Conservation (phyloP, 129 eudicot genomes). For the Pulicaria dysenterica region DNA sequence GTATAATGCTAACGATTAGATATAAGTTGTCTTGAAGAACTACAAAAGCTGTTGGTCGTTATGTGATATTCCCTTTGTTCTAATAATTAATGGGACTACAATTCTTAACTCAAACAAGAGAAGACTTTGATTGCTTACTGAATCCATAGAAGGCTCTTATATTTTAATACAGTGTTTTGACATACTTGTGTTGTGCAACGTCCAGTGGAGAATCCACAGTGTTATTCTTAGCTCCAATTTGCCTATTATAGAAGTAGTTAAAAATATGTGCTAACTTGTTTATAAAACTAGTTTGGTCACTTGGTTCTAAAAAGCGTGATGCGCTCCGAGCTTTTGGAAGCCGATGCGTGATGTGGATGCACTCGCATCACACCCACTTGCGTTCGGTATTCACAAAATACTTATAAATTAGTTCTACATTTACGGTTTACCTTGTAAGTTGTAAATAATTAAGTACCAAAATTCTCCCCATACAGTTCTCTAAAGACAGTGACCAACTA, state of each 20-base stretch:
- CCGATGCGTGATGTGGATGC: too few relatives aligned
- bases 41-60: constrained; percentile 2
- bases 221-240: not conserved
- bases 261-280: not conserved
- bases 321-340: too few relatives aligned
- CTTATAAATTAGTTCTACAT: too few relatives aligned
- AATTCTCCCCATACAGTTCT: too few relatives aligned
- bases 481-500: too few relatives aligned
- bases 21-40: constrained; percentile 2
- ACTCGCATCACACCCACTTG: too few relatives aligned
- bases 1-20: constrained; percentile 7
- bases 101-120: not conserved
- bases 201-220: not conserved
- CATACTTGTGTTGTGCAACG: not conserved
- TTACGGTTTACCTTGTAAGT: too few relatives aligned
- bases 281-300: not conserved
- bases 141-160: not conserved
- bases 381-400: too few relatives aligned
- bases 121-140: not conserved
- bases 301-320: too few relatives aligned
- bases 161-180: not conserved
- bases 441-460: too few relatives aligned
- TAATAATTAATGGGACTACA: not conserved
- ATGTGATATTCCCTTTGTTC: not conserved
- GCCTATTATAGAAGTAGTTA: too few relatives aligned